These are phyloP conservation scores for Rhipidocladum racemiflorum DNA, from an alignment of 176 grass and related monocot species.

Conservation along the genomic window DNA sequence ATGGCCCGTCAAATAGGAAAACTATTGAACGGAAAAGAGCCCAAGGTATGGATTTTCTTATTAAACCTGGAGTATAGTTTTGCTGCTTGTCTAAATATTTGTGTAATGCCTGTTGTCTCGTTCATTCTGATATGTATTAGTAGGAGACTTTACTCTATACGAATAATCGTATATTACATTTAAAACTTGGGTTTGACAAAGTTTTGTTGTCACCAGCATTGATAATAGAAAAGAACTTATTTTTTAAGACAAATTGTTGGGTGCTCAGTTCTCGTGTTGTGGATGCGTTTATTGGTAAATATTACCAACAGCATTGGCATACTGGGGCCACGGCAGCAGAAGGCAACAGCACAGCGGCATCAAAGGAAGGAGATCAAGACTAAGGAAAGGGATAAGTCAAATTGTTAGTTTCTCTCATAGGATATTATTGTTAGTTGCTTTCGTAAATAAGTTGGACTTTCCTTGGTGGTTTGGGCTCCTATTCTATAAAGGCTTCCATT, in stretches of 20 bases:
- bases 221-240: background rate
- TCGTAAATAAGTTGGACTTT: too few relatives aligned
- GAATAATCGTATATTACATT: background rate
- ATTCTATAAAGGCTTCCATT: too few relatives aligned
- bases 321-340: too few relatives aligned
- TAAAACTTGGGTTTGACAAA: background rate
- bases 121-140: conserved; percentile 15
- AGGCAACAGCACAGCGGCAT: too few relatives aligned
- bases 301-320: too few relatives aligned
- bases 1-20: conserved; percentile 99
- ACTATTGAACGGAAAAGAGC: conserved; percentile 90
- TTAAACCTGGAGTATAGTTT: conserved; percentile 8
- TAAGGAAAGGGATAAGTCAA: too few relatives aligned
- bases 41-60: conserved; percentile 63
- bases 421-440: too few relatives aligned
- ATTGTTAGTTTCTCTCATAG: too few relatives aligned
- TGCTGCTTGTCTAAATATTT: conserved; percentile 21
- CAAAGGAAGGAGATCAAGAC: too few relatives aligned
- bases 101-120: background rate
- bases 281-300: too few relatives aligned
- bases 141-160: conserved; percentile 12
- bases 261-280: background rate
- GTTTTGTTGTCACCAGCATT: background rate
- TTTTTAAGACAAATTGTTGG: background rate
- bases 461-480: too few relatives aligned